Evolutionary conservation across 2,329 filamentous ascomycete species (phyloP).

Genomic region (Stemphylium beticola): DNA sequence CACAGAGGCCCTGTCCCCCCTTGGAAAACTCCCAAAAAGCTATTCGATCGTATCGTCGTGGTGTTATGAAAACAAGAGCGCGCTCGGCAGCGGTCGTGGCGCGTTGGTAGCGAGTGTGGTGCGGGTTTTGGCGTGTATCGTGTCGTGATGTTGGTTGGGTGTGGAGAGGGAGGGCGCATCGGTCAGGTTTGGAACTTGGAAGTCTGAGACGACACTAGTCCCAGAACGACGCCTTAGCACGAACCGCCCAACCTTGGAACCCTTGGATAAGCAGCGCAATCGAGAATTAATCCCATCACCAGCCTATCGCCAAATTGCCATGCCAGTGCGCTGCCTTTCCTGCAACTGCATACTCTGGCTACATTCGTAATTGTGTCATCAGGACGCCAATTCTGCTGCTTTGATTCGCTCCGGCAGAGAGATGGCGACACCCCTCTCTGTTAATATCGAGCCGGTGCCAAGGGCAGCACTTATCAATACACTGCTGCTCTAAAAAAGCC

Average conservation of each 20-base stretch:
- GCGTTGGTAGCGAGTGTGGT: constrained; percentile 28
- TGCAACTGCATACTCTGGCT: neutral
- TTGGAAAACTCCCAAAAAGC: constrained; percentile 28
- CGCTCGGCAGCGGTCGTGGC: constrained; percentile 14
- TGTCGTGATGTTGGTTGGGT: constrained; percentile 29
- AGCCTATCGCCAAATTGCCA: neutral
- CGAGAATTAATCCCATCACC: neutral
- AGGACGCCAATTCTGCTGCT: neutral
- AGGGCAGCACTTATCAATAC: neutral
- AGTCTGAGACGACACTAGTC: constrained; percentile 25
- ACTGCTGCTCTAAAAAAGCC: neutral
- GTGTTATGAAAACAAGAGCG: constrained; percentile 15
- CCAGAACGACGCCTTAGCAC: constrained; percentile 35
- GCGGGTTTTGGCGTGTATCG: constrained; percentile 24
- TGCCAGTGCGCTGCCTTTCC: neutral
- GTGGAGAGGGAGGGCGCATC: constrained; percentile 18
- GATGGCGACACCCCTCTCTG: neutral
- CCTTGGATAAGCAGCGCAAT: constrained; percentile 17
- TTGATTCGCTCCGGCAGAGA: neutral
- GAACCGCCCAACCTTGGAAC: constrained; percentile 21
- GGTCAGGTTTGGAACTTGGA: constrained; percentile 28
- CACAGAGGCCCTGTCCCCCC: constrained; percentile 37
- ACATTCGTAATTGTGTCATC: neutral
- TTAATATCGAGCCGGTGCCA: neutral
- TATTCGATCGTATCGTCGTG: constrained; percentile 20